These are phyloP conservation scores for Scenedesmus sp. DNA, from an alignment of 163 green algal genomes.

Conservation along the genomic window DNA sequence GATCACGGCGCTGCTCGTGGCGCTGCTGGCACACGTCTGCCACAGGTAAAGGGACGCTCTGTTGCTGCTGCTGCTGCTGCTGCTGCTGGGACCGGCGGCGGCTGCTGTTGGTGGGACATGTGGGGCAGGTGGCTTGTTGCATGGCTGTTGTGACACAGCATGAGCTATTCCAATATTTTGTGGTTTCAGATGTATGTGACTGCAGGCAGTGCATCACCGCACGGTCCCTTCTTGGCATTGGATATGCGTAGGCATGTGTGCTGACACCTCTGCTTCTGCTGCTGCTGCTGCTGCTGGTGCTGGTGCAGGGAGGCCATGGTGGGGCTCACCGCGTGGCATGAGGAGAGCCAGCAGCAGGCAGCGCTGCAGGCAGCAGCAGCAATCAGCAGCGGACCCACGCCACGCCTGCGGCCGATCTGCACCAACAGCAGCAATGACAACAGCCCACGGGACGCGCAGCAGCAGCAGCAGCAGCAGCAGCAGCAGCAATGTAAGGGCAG, in stretches of 20 bases:
- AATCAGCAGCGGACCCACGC: not conserved
- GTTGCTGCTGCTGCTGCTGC: not conserved
- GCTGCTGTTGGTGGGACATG: too few species aligned
- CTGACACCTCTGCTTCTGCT: not conserved
- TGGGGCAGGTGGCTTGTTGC: too few species aligned
- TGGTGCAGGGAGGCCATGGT: not conserved
- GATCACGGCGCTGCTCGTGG: conserved; percentile 23
- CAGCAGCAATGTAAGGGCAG: too few species aligned
- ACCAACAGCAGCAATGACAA: not conserved
- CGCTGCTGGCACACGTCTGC: not conserved
- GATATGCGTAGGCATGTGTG: too few species aligned
- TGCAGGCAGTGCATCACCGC: not conserved
- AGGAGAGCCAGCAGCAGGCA: not conserved
- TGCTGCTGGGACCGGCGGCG: not conserved
- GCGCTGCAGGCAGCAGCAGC: conserved; percentile 33
- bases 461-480: not conserved
- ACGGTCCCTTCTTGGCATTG: too few species aligned
- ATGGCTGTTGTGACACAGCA: too few species aligned
- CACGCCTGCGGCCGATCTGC: not conserved
- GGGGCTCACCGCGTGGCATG: not conserved
- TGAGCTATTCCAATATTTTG: too few species aligned
- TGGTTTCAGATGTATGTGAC: too few species aligned
- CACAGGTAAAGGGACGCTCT: not conserved
- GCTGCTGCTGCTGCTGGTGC: not conserved
- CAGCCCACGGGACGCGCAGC: not conserved